phyloP scores from a whole-genome alignment of 2,329 filamentous ascomycete genomes.

The Fusarium oligoseptatum region DNA sequence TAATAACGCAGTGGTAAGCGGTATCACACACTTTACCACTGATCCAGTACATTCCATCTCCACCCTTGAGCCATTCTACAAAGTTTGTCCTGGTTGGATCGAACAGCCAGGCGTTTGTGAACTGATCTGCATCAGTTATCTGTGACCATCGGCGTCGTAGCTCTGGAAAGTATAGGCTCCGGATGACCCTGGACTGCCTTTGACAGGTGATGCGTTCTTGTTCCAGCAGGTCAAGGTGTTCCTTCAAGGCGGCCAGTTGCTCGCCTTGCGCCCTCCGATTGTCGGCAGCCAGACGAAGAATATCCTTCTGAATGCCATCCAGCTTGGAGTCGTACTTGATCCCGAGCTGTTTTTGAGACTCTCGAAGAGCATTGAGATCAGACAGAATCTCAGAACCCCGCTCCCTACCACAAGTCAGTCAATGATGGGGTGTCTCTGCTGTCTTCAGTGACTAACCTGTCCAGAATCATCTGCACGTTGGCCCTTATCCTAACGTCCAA shows the following conservation, averaged over 20 bases:
- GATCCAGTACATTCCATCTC: neutral
- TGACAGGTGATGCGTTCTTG: neutral
- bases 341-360: neutral
- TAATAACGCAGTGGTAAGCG: too few relatives aligned
- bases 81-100: neutral
- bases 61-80: neutral
- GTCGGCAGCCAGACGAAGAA: neutral
- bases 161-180: neutral
- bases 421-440: neutral
- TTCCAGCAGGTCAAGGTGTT: neutral
- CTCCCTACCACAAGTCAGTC: neutral
- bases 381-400: neutral
- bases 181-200: neutral
- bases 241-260: neutral
- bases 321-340: neutral
- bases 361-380: neutral
- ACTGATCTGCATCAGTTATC: neutral
- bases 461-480: neutral
- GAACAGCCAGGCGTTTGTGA: constrained; percentile 17
- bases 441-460: neutral
- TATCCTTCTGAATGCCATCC: neutral
- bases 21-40: neutral
- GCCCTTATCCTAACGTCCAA: neutral
- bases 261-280: neutral
- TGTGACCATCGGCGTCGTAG: neutral